Conservation (phyloP, 140 eudicot genomes). For the Artemisia princeps region DNA sequence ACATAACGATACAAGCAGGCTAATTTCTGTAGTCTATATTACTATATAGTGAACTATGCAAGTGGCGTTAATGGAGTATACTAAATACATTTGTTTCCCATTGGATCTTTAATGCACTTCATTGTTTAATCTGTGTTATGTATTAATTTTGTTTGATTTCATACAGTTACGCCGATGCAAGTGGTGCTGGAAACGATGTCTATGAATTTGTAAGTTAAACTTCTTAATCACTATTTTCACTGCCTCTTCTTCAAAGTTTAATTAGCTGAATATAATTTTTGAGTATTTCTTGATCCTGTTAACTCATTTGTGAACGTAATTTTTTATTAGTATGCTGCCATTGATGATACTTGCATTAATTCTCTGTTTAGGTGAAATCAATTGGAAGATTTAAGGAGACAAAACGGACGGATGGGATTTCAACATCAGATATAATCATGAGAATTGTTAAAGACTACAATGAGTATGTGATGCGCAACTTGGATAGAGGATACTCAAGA, state of each 20-base stretch:
- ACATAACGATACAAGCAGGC: not conserved
- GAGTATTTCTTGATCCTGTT: not conserved
- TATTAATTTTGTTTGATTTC: constrained; percentile 23
- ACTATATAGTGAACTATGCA: not conserved
- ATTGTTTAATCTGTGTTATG: constrained; percentile 4
- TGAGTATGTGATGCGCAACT: constrained; percentile 86
- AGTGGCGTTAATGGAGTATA: constrained; percentile 9
- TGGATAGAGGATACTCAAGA: constrained; percentile 96
- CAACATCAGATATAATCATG: constrained; percentile 93
- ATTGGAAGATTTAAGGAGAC: constrained; percentile 92
- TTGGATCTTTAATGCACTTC: not conserved
- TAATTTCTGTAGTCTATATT: not conserved
- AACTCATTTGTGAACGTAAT: not conserved
- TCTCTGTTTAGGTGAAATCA: constrained; percentile 55
- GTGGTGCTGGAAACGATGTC: constrained; percentile 93
- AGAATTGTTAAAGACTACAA: constrained; percentile 92
- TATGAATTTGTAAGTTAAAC: constrained; percentile 87
- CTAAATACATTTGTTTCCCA: not conserved
- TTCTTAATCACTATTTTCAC: constrained; percentile 10
- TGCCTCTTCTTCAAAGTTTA: not conserved
- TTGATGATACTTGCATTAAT: constrained; percentile 5
- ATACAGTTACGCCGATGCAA: constrained; percentile 88
- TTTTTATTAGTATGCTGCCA: not conserved
- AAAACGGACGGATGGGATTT: constrained; percentile 84
- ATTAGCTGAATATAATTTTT: not conserved